Percentiles rank a stretch among this genome's conserved stretches.
These are phyloP conservation scores for Thermoascus crustaceus DNA, from an alignment of 2,329 filamentous ascomycete species.

Conservation along the genomic window DNA sequence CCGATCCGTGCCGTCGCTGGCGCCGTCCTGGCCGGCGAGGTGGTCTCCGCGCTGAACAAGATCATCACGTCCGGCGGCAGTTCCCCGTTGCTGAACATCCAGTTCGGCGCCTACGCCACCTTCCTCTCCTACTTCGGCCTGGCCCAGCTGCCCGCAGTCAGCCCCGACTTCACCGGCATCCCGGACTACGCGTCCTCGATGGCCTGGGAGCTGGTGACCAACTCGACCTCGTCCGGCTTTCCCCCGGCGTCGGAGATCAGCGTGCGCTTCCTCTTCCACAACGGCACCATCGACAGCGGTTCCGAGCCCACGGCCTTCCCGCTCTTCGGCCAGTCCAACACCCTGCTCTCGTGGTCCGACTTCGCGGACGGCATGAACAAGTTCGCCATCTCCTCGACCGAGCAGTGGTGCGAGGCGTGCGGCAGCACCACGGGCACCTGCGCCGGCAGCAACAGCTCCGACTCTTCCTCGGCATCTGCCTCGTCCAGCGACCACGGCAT, in stretches of 20 bases:
- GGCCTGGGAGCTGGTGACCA: conserved; percentile 64
- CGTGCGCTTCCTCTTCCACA: conserved; percentile 56
- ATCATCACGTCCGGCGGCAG: conserved; percentile 31
- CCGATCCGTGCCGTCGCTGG: conserved; percentile 45
- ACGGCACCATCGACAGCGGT: conserved; percentile 45
- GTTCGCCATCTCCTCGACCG: conserved; percentile 58
- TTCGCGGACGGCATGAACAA: conserved; percentile 57
- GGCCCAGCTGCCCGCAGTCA: conserved; percentile 42
- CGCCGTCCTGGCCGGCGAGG: conserved; percentile 57
- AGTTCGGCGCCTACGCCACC: conserved; percentile 55
- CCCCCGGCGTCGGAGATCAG: conserved; percentile 43
- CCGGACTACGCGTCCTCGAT: conserved; percentile 79
- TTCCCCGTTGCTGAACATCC: conserved; percentile 41
- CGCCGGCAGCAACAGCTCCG: conserved; percentile 37
- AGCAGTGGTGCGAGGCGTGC: conserved; percentile 67
- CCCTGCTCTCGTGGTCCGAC: conserved; percentile 56
- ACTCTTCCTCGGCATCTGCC: conserved; percentile 5
- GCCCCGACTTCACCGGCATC: conserved; percentile 61
- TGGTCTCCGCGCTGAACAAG: conserved; percentile 41
- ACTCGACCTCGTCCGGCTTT: conserved; percentile 33
- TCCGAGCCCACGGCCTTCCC: conserved; percentile 48
- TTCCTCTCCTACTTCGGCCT: conserved; percentile 57
- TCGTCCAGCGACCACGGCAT: conserved; percentile 40
- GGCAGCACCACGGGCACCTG: conserved; percentile 64
- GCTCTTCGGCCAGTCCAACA: conserved; percentile 50